phyloP scores from a whole-genome alignment of 106 monocot genomes.

The Dioscorea alata region DNA sequence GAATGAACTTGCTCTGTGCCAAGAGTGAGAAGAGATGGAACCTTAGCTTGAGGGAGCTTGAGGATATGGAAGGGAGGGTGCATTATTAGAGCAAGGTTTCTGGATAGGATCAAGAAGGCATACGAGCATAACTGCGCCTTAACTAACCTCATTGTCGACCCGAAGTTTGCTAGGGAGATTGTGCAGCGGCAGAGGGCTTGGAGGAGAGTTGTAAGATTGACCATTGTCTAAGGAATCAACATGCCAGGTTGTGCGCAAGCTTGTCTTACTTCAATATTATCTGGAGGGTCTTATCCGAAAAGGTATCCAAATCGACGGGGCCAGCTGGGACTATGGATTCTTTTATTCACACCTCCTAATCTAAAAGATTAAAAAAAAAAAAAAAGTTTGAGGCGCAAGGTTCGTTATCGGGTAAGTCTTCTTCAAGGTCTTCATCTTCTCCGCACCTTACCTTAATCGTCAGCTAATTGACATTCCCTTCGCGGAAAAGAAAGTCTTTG shows the following conservation, averaged over 20 bases:
- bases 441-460: too few relatives aligned
- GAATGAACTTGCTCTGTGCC: slow-evolving; percentile 3
- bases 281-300: too few relatives aligned
- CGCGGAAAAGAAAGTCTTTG: too few relatives aligned
- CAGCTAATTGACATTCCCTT: too few relatives aligned
- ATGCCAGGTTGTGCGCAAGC: slow-evolving; percentile 5
- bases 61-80: slow-evolving; percentile 13
- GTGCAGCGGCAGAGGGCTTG: slow-evolving; percentile 9
- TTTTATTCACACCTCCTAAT: too few relatives aligned
- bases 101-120: slow-evolving; percentile 15
- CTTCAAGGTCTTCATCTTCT: too few relatives aligned
- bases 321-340: too few relatives aligned
- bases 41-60: slow-evolving; percentile 5
- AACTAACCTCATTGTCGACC: slow-evolving; percentile 2
- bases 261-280: slow-evolving; percentile 7
- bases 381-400: too few relatives aligned
- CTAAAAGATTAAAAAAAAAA: too few relatives aligned
- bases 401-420: too few relatives aligned
- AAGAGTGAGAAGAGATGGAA: slow-evolving; percentile 11
- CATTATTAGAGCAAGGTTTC: slow-evolving; percentile 11
- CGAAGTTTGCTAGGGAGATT: slow-evolving; percentile 9
- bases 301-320: too few relatives aligned
- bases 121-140: background rate
- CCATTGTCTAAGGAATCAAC: slow-evolving; percentile 5
- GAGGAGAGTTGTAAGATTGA: slow-evolving; percentile 4